Base-by-base conservation (phyloP, 2,329 filamentous ascomycete genomes). In the Cyanodermella asteris region DNA sequence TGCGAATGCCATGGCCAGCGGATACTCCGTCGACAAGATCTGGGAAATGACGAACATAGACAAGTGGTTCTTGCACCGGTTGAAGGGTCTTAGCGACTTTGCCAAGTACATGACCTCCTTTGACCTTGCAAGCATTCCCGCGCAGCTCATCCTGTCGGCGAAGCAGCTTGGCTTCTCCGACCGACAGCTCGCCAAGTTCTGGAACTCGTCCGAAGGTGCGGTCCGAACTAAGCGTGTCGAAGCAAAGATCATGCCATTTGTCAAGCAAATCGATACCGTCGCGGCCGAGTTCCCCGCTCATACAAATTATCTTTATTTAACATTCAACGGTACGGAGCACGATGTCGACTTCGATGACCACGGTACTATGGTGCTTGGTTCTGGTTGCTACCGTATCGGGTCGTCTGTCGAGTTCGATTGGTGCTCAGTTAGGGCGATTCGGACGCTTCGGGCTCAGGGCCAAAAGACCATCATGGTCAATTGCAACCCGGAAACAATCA, bases 321-420 rank as follows among this genome's bases (percentile, higher is more conserved):
- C 87, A 1, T 94, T 94, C 58, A 93, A 93, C 42, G 84, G 76
- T 9, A 71, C 69, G 0, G 75, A 84, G 48, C 72, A 76, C 36
- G 87, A 97, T 40, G 58, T 94, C 28, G 45, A 47, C 9, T 94
- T 94, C 42, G 61, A 80, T 7, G 87, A 97, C 43, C 70, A 84
- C 33, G 87, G 87, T 42, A 66, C 93, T 32, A 93, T 94, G 81
- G 84, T 97, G 6, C 61, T 94, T 16, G 84, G 84, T 9, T 93
- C 82, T 16, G 84, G 84, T 49, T 82, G 93, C 7, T 94, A 94
- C 59, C 70, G 87, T 32, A 97, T 97, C 35, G 87, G 87, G 36
- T 93, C 82, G 0, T 93, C 84, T 0, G 87, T 97, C 30, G 87
- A 97, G 46, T 97, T 97, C 48, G 87, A 97, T 50, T 97, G 87